Evolutionary conservation across 345 rosid genomes (phyloP).

Genomic region (Zanthoxylum bungeanum): DNA sequence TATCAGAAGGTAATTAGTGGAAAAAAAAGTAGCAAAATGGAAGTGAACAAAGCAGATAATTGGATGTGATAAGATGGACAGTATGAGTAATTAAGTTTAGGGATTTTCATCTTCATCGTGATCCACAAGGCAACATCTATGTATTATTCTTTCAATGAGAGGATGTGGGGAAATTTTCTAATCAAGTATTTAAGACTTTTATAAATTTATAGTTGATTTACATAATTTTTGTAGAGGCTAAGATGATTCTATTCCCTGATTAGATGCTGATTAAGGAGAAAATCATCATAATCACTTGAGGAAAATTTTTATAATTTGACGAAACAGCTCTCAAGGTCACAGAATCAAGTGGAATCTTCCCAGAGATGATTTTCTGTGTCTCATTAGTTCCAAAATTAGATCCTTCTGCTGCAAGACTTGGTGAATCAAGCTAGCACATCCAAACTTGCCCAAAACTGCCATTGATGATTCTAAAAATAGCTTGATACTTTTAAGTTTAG

Average conservation of each 20-base stretch:
- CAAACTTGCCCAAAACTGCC: background rate
- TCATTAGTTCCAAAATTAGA: background rate
- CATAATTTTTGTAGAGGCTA: background rate
- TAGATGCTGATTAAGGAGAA: background rate
- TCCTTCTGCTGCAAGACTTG: background rate
- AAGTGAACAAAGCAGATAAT: background rate
- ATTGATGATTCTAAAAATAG: background rate
- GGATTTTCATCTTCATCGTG: background rate
- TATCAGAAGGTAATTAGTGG: constrained; percentile 8
- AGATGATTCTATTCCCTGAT: background rate
- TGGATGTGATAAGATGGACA: background rate
- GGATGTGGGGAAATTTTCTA: background rate
- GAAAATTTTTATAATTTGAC: background rate
- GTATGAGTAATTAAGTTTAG: background rate
- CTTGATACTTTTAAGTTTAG: background rate
- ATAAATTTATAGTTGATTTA: background rate
- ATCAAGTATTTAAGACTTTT: background rate
- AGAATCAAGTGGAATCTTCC: background rate
- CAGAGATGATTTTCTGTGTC: background rate
- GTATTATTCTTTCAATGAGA: background rate
- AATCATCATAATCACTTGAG: background rate
- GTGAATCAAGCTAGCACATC: background rate
- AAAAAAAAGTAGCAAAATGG: background rate
- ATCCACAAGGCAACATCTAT: background rate
- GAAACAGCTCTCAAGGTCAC: background rate